A percentile compares a stretch with the other conserved stretches of the same genome.
These are phyloP conservation scores for Xylaria sp. DNA, from an alignment of 2,329 filamentous ascomycete genomes.

Conservation along the genomic window DNA sequence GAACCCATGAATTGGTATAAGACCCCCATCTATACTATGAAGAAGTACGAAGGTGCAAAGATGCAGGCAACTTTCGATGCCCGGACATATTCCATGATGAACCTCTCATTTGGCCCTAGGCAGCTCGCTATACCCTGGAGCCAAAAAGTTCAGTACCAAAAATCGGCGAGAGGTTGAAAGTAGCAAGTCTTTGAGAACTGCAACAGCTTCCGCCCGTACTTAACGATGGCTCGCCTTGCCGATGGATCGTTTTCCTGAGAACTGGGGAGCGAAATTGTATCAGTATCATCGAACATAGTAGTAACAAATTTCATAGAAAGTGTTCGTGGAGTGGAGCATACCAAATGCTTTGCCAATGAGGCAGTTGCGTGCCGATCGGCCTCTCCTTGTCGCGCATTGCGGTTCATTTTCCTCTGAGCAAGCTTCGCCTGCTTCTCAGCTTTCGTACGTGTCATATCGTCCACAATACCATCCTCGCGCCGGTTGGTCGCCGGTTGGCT, in stretches of 20 bases:
- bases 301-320: constrained; percentile 14
- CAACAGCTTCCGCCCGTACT: constrained; percentile 38
- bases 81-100: too few species aligned
- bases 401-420: constrained; percentile 97
- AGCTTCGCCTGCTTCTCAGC: constrained; percentile 89
- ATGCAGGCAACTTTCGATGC: not conserved
- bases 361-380: constrained; percentile 90
- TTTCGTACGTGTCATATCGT: constrained; percentile 75
- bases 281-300: constrained; percentile 44
- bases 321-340: constrained; percentile 55
- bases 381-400: constrained; percentile 96
- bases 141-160: not conserved
- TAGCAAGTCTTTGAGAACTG: not conserved
- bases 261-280: constrained; percentile 59
- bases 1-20: not conserved
- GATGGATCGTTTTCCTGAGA: constrained; percentile 90
- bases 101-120: not conserved
- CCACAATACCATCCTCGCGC: constrained; percentile 79
- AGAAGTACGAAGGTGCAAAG: not conserved
- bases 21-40: not conserved
- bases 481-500: constrained; percentile 73
- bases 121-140: not conserved
- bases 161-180: not conserved
- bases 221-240: constrained; percentile 85
- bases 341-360: constrained; percentile 88